Evolutionary conservation across 2,329 filamentous ascomycete genomes (phyloP).

Genomic region (Pseudomassariella vexata): DNA sequence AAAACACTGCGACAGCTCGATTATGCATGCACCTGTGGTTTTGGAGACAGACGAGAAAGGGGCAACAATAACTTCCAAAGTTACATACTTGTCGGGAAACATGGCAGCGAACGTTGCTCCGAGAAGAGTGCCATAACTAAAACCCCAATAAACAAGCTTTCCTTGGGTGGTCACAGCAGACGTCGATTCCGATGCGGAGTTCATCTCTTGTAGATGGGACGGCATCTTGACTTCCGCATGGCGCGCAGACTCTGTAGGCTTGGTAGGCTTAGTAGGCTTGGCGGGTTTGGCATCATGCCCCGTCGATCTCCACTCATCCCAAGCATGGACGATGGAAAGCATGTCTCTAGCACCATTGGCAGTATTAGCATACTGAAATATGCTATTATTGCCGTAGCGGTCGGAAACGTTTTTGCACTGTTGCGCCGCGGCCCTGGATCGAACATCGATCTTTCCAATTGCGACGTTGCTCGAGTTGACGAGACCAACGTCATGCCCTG

Average conservation of each 20-base stretch:
- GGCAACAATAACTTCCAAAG: no score
- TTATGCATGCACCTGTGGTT: no score
- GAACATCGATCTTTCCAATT: slow-evolving; percentile 19
- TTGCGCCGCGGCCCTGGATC: slow-evolving; percentile 22
- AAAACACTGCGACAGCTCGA: no score
- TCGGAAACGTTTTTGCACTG: slow-evolving; percentile 26
- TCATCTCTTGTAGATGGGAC: slow-evolving; percentile 5
- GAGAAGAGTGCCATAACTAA: slow-evolving; percentile 33
- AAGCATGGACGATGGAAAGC: slow-evolving; percentile 33
- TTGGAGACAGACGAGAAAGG: no score
- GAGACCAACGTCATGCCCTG: slow-evolving; percentile 25
- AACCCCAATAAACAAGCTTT: slow-evolving; percentile 32
- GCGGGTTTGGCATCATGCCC: slow-evolving; percentile 8
- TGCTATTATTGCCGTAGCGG: slow-evolving; percentile 20
- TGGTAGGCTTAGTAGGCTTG: slow-evolving; percentile 5
- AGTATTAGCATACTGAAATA: slow-evolving; percentile 27
- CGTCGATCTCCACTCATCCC: slow-evolving; percentile 25
- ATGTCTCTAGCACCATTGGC: slow-evolving; percentile 32
- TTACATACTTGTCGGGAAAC: slow-evolving; percentile 35
- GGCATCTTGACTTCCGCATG: slow-evolving; percentile 6
- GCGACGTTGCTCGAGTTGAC: slow-evolving; percentile 28
- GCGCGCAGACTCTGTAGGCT: slow-evolving; percentile 5
- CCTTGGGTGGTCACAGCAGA: slow-evolving; percentile 18
- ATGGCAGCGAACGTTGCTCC: slow-evolving; percentile 34
- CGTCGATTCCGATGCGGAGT: slow-evolving; percentile 7